Percentiles rank a stretch among this genome's conserved stretches.
phyloP scores from a whole-genome alignment of 2,329 filamentous ascomycete genomes.

The Aspergillus neoniger region DNA sequence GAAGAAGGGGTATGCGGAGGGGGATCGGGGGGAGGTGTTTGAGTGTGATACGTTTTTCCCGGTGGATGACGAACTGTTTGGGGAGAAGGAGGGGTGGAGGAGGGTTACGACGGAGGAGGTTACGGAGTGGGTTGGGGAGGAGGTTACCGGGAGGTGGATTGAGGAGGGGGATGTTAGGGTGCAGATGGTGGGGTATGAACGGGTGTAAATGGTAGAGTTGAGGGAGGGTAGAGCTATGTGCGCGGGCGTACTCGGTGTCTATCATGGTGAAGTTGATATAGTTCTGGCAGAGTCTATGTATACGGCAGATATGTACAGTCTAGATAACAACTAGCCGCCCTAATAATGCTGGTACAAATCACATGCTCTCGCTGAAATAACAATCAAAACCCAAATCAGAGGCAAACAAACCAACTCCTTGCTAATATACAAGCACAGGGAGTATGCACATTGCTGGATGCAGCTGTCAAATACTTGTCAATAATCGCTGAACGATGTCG shows the following conservation, averaged over 20 bases:
- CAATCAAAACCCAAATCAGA: neutral
- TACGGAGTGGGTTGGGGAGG: slow-evolving; percentile 46
- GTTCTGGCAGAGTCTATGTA: neutral
- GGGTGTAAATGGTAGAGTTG: too few relatives aligned
- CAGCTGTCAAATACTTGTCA: neutral
- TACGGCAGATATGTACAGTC: slow-evolving; percentile 1
- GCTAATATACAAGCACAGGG: slow-evolving; percentile 10
- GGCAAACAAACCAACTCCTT: slow-evolving; percentile 2
- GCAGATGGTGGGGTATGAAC: slow-evolving; percentile 51
- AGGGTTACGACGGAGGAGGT: slow-evolving; percentile 37
- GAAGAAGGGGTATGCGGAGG: slow-evolving; percentile 18
- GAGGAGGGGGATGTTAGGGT: slow-evolving; percentile 53
- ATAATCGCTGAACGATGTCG: neutral
- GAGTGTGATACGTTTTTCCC: slow-evolving; percentile 55
- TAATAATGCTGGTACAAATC: slow-evolving; percentile 1
- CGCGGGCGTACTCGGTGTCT: neutral
- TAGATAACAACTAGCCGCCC: slow-evolving; percentile 2
- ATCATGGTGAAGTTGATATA: neutral
- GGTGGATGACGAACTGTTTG: slow-evolving; percentile 35
- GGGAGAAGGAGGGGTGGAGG: slow-evolving; percentile 34
- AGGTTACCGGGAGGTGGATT: slow-evolving; percentile 45
- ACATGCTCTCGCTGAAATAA: slow-evolving; percentile 8
- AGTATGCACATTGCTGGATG: slow-evolving; percentile 1
- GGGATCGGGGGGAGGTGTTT: slow-evolving; percentile 30
- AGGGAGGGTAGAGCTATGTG: neutral